A percentile compares a stretch with the other conserved stretches of the same genome.
phyloP scores from a whole-genome alignment of 2,329 filamentous ascomycete genomes.

The Sporothrix pseudoabietina region DNA sequence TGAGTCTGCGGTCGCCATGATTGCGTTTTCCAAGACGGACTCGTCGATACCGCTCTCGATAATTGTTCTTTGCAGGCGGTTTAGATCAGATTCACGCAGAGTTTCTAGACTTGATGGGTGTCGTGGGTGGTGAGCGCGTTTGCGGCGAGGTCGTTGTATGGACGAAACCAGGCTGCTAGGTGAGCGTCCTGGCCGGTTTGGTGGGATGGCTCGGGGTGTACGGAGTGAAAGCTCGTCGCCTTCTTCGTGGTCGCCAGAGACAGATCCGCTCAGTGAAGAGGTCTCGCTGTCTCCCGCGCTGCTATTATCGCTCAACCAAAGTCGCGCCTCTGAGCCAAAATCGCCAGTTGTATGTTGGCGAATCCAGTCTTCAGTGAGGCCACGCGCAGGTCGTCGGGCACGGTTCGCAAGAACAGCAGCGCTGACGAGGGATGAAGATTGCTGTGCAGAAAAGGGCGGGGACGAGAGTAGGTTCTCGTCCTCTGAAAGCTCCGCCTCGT shows the following conservation, averaged over 20 bases:
- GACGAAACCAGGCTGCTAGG: slow-evolving; percentile 9
- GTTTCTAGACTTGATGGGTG: slow-evolving; percentile 60
- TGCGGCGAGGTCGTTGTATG: slow-evolving; percentile 3
- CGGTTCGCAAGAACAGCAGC: slow-evolving; percentile 66
- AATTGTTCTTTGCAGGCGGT: slow-evolving; percentile 31
- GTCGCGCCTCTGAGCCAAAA: slow-evolving; percentile 67
- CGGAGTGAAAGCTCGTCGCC: slow-evolving; percentile 29
- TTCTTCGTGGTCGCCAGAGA: slow-evolving; percentile 54
- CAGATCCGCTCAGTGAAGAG: slow-evolving; percentile 71
- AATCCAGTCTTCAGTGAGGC: slow-evolving; percentile 83
- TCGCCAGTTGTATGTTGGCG: slow-evolving; percentile 77
- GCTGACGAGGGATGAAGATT: slow-evolving; percentile 46
- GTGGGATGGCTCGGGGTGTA: slow-evolving; percentile 26
- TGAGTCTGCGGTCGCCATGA: slow-evolving; percentile 25
- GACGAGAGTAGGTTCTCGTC: slow-evolving; percentile 34
- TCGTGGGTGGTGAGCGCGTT: slow-evolving; percentile 47
- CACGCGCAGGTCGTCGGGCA: slow-evolving; percentile 59
- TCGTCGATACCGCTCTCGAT: not conserved
- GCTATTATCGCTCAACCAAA: slow-evolving; percentile 85
- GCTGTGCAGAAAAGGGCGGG: slow-evolving; percentile 30
- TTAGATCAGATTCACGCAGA: slow-evolving; percentile 47
- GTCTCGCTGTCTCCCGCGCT: slow-evolving; percentile 71
- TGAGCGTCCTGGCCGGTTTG: slow-evolving; percentile 9
- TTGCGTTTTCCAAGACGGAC: not conserved
- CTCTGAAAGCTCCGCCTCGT: slow-evolving; percentile 35